Percentiles rank a stretch among this genome's conserved stretches.
These are phyloP conservation scores for Dissophora globulifera DNA, from an alignment of 192 early-diverging fungal species.

Conservation along the genomic window DNA sequence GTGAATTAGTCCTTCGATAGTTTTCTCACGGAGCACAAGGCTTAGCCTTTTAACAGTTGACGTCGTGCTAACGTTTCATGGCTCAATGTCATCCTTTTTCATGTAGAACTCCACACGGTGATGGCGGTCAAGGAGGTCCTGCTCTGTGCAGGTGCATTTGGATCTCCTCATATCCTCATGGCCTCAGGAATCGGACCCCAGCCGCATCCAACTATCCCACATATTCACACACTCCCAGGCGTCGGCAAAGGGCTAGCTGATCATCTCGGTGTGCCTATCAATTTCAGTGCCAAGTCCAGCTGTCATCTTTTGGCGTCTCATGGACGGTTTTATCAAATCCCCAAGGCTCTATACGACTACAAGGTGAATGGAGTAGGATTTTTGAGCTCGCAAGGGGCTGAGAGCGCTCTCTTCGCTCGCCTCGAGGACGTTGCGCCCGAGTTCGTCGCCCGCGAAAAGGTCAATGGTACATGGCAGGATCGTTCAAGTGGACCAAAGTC, in stretches of 20 bases:
- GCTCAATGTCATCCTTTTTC: no score
- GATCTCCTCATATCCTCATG: conserved; percentile 51
- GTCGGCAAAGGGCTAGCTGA: conserved; percentile 55
- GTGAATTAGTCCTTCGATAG: not conserved
- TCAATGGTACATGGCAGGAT: conserved; percentile 45
- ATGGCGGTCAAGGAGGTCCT: conserved; percentile 53
- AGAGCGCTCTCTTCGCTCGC: conserved; percentile 27
- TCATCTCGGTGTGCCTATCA: conserved; percentile 42
- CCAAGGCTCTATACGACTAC: conserved; percentile 21
- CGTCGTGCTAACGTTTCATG: no score
- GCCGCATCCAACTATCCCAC: conserved; percentile 36
- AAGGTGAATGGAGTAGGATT: conserved; percentile 18
- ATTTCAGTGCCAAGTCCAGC: conserved; percentile 5
- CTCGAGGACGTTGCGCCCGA: conserved; percentile 42
- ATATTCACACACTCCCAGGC: conserved; percentile 50
- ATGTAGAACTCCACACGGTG: conserved; percentile 25
- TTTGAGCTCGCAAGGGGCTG: conserved; percentile 13
- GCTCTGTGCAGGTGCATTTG: conserved; percentile 55
- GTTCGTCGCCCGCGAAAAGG: conserved; percentile 49
- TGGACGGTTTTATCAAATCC: conserved; percentile 2
- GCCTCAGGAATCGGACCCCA: conserved; percentile 55
- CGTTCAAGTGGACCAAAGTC: conserved; percentile 30
- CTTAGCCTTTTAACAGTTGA: no score
- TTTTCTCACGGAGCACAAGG: no score
- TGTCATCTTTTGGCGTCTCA: not conserved